Percentiles rank a stretch among this genome's conserved stretches.
These are phyloP conservation scores for Capronia americana DNA, from an alignment of 2,329 filamentous ascomycete genomes.

Conservation along the genomic window DNA sequence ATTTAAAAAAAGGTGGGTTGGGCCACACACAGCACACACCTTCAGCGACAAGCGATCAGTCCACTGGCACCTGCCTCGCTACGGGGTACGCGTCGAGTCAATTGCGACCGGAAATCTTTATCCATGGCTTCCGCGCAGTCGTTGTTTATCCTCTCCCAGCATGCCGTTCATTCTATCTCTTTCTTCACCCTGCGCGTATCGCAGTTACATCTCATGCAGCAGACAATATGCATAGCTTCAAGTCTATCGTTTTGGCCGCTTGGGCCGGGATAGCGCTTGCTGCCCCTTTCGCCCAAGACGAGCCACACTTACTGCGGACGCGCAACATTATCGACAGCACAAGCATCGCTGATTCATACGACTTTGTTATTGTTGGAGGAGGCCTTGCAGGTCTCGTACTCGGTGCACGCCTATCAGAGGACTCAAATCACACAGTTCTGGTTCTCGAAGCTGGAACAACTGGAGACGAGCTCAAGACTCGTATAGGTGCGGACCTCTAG, in stretches of 20 bases:
- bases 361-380: constrained; percentile 45
- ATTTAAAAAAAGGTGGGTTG: constrained; percentile 24
- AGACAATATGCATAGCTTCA: constrained; percentile 26
- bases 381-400: constrained; percentile 45
- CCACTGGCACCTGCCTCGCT: constrained; percentile 3
- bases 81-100: constrained; percentile 4
- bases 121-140: neutral
- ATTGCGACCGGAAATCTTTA: neutral
- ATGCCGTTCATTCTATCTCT: constrained; percentile 14
- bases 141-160: constrained; percentile 4
- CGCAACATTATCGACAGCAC: constrained; percentile 35
- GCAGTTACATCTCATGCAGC: constrained; percentile 2
- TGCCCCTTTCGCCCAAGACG: constrained; percentile 36
- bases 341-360: constrained; percentile 41
- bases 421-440: constrained; percentile 45
- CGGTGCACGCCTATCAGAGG: constrained; percentile 43
- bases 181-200: constrained; percentile 5
- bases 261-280: constrained; percentile 35
- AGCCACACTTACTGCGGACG: constrained; percentile 37
- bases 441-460: constrained; percentile 45
- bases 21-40: neutral
- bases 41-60: constrained; percentile 4
- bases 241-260: constrained; percentile 26
- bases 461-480: constrained; percentile 45
- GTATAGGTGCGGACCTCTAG: constrained; percentile 42